Conservation (phyloP, 1,284 basidiomycete species). For the Ustilago bromivora region DNA sequence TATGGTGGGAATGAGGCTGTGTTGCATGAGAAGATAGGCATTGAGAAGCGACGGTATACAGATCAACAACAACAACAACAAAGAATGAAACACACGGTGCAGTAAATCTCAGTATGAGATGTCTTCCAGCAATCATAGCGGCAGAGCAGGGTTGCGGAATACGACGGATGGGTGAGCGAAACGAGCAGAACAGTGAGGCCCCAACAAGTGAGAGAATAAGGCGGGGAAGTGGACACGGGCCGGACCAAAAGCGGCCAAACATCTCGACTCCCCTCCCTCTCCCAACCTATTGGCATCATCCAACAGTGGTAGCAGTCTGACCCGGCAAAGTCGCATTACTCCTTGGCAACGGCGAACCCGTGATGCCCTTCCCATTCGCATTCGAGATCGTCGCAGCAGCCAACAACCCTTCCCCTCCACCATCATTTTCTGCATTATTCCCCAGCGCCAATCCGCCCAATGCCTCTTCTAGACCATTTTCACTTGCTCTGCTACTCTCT, state of each 20-base stretch:
- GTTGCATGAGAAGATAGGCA: background rate
- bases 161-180: background rate
- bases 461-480: constrained; percentile 20
- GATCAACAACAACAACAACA: background rate
- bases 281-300: background rate
- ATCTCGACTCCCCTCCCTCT: background rate
- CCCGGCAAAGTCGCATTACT: constrained; percentile 2
- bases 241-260: constrained; percentile 33
- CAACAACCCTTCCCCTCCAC: background rate
- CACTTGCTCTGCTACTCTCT: constrained; percentile 22
- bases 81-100: background rate
- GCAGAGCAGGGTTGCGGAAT: background rate
- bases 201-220: background rate
- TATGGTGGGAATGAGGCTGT: background rate
- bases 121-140: too few species aligned
- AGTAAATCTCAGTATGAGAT: too few species aligned
- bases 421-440: background rate
- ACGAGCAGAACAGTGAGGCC: background rate
- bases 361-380: constrained; percentile 19
- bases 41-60: constrained; percentile 8
- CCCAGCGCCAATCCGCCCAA: constrained; percentile 22
- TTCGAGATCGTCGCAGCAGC: constrained; percentile 2
- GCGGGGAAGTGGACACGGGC: constrained; percentile 15
- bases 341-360: background rate
- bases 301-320: constrained; percentile 17